Conservation (phyloP, 345 rosid species). For the Gossypium arboreum region DNA sequence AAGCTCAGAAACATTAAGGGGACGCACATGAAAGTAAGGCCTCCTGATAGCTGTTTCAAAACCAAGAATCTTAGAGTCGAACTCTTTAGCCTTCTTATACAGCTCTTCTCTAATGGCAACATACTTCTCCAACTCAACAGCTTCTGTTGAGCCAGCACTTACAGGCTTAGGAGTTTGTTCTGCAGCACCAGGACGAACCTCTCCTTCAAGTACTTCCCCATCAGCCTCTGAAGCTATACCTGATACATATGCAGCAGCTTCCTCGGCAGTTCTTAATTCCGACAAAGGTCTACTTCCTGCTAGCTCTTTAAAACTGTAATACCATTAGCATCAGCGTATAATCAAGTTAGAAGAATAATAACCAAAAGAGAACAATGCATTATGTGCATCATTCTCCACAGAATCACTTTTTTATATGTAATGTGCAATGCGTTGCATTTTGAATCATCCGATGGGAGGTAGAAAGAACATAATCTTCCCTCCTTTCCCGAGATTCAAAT, state of each 20-base stretch:
- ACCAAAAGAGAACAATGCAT: slow-evolving; percentile 10
- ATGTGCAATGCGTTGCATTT: not conserved
- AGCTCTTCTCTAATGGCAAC: slow-evolving; percentile 76
- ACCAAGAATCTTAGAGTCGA: slow-evolving; percentile 80
- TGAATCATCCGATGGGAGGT: not conserved
- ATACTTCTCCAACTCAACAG: slow-evolving; percentile 92
- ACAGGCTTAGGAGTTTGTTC: slow-evolving; percentile 57
- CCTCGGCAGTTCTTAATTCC: slow-evolving; percentile 74
- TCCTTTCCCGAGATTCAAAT: not conserved
- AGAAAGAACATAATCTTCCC: not conserved
- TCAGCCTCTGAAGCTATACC: slow-evolving; percentile 37
- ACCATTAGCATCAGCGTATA: slow-evolving; percentile 15
- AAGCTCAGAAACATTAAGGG: slow-evolving; percentile 81
- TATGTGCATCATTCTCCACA: not conserved
- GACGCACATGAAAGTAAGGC: slow-evolving; percentile 95
- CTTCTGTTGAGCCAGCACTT: slow-evolving; percentile 71
- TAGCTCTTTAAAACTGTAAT: slow-evolving; percentile 73
- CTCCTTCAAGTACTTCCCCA: slow-evolving; percentile 50
- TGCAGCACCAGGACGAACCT: slow-evolving; percentile 45
- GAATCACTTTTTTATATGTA: not conserved
- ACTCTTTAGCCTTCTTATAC: slow-evolving; percentile 92
- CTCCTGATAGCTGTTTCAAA: slow-evolving; percentile 94
- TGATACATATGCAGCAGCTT: slow-evolving; percentile 37
- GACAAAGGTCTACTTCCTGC: slow-evolving; percentile 73
- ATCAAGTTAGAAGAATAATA: slow-evolving; percentile 5